These are phyloP conservation scores for Naganishia friedmannii DNA, from an alignment of 768 basidiomycete genomes.

Conservation along the genomic window DNA sequence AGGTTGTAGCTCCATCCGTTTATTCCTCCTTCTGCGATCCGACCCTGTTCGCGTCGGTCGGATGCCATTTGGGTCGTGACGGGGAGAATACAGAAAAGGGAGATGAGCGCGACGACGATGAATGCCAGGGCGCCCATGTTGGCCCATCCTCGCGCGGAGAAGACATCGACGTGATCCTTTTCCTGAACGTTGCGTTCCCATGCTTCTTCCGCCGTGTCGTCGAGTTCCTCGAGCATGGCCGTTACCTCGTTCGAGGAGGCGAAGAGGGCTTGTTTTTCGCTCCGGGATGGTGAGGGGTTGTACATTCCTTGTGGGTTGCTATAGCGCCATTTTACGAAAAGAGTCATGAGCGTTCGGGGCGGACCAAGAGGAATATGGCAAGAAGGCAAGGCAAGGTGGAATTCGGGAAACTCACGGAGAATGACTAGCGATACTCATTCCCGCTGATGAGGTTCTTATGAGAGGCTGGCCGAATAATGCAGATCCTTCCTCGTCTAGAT, in stretches of 20 bases:
- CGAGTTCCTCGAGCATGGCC: slow-evolving; percentile 25
- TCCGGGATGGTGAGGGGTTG: neutral
- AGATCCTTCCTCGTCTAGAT: neutral
- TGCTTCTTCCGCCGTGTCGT: slow-evolving; percentile 22
- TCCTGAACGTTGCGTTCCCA: slow-evolving; percentile 38
- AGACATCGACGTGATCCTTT: slow-evolving; percentile 61
- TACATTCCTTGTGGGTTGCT: neutral
- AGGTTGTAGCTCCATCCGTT: slow-evolving; percentile 72
- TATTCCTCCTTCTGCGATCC: slow-evolving; percentile 50
- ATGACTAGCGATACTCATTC: slow-evolving; percentile 5
- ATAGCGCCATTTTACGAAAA: no score
- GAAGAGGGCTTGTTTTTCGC: slow-evolving; percentile 10
- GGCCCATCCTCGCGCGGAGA: slow-evolving; percentile 73
- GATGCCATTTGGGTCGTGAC: slow-evolving; percentile 62
- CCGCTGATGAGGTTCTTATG: neutral
- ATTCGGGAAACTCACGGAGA: neutral
- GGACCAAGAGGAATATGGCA: no score
- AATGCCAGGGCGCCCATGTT: slow-evolving; percentile 84
- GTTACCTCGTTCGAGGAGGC: slow-evolving; percentile 1
- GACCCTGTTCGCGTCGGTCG: slow-evolving; percentile 33
- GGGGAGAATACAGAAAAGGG: slow-evolving; percentile 68
- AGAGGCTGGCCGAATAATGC: neutral
- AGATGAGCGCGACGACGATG: slow-evolving; percentile 79
- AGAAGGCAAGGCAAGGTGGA: neutral
- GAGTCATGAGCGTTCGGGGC: no score